These are phyloP conservation scores for Lunularia cruciata DNA, from an alignment of 225 moss, liverwort and hornwort species.

Conservation along the genomic window DNA sequence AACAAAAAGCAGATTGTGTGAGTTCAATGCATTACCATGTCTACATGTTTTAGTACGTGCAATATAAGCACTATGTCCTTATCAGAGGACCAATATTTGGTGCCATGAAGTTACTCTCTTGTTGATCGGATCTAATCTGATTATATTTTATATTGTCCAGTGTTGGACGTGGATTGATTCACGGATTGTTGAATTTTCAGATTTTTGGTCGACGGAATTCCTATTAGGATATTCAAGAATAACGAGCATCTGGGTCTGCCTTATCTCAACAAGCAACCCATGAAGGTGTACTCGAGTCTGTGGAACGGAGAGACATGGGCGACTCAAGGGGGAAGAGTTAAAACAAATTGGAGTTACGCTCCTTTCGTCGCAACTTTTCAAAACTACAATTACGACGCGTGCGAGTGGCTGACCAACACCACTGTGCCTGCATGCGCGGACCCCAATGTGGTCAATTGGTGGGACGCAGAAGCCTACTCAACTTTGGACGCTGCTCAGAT, in stretches of 20 bases:
- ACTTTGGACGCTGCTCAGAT: constrained; percentile 17
- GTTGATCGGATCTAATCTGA: background rate
- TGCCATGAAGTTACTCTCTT: too few relatives aligned
- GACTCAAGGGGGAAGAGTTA: constrained; percentile 37
- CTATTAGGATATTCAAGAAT: constrained; percentile 44
- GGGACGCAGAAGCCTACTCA: constrained; percentile 32
- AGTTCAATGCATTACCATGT: constrained; percentile 6
- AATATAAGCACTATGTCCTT: too few relatives aligned
- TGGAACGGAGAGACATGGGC: constrained; percentile 57
- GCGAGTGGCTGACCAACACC: constrained; percentile 34
- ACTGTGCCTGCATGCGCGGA: constrained; percentile 32
- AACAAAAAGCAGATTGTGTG: constrained; percentile 36
- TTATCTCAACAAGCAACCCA: constrained; percentile 38
- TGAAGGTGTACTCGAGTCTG: constrained; percentile 47
- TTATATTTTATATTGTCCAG: too few relatives aligned
- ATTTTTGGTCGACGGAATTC: constrained; percentile 47
- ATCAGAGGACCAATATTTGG: too few relatives aligned
- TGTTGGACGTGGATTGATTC: too few relatives aligned
- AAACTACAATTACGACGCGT: constrained; percentile 46
- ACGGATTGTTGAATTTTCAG: too few relatives aligned
- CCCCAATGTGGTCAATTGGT: constrained; percentile 32
- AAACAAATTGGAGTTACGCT: constrained; percentile 43
- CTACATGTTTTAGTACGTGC: too few relatives aligned
- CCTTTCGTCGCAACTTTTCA: constrained; percentile 47
- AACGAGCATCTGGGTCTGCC: constrained; percentile 41